phyloP scores from a whole-genome alignment of 768 basidiomycete species.

The Lyophyllum semitale region DNA sequence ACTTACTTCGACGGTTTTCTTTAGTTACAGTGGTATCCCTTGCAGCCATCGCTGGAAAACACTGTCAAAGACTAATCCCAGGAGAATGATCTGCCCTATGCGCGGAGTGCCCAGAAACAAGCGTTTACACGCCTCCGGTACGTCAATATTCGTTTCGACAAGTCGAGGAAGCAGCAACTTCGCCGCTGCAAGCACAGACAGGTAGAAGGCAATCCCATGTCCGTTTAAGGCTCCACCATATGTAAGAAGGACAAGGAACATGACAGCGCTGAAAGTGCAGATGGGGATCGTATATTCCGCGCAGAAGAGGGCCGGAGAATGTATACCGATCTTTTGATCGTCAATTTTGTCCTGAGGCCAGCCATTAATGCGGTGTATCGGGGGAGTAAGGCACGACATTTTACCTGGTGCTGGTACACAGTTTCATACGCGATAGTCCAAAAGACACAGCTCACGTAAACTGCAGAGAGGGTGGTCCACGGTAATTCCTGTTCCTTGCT shows the following conservation, averaged over 20 bases:
- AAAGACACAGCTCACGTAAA: slow-evolving; percentile 26
- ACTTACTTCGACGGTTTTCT: too few species aligned
- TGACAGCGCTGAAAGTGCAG: slow-evolving; percentile 42
- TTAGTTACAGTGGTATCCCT: slow-evolving; percentile 19
- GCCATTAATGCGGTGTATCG: background rate
- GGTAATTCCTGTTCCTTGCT: slow-evolving; percentile 21
- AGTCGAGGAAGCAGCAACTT: slow-evolving; percentile 20
- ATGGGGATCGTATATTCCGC: slow-evolving; percentile 47
- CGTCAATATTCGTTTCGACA: slow-evolving; percentile 26
- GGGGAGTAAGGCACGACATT: background rate
- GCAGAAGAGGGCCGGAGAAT: slow-evolving; percentile 61
- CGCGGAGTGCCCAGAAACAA: slow-evolving; percentile 27
- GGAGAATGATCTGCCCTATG: slow-evolving; percentile 28
- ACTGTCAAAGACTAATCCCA: slow-evolving; percentile 25
- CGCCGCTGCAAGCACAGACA: slow-evolving; percentile 19
- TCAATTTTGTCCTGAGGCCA: slow-evolving; percentile 57
- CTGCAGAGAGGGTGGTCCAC: slow-evolving; percentile 23
- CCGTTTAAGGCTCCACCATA: slow-evolving; percentile 46
- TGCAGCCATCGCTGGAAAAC: slow-evolving; percentile 16
- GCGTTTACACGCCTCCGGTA: slow-evolving; percentile 24
- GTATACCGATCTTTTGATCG: slow-evolving; percentile 55
- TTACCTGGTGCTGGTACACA: slow-evolving; percentile 33
- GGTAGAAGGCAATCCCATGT: slow-evolving; percentile 40
- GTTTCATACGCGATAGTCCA: slow-evolving; percentile 35
- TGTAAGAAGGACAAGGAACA: slow-evolving; percentile 45